phyloP scores from a whole-genome alignment of 2,329 filamentous ascomycete species.

The Ceratocystis ficicola region DNA sequence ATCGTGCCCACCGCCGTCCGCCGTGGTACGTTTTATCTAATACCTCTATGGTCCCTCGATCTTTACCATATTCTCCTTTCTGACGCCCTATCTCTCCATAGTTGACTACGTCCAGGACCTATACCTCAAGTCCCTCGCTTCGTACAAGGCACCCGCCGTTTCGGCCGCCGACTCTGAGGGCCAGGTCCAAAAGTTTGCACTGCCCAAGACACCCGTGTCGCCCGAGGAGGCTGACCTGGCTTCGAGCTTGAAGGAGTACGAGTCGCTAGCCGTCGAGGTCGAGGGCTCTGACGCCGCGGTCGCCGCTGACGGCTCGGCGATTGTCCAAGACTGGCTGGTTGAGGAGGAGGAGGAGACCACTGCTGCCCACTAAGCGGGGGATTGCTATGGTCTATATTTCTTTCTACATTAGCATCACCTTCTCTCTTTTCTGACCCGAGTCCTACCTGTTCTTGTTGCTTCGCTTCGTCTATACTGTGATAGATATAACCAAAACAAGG shows the following conservation, averaged over 20 bases:
- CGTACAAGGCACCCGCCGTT: slow-evolving; percentile 75
- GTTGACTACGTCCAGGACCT: slow-evolving; percentile 97
- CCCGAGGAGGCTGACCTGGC: slow-evolving; percentile 92
- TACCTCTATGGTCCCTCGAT: slow-evolving; percentile 14
- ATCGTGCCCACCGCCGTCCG: slow-evolving; percentile 49
- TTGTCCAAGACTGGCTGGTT: slow-evolving; percentile 65
- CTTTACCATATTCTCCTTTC: slow-evolving; percentile 3
- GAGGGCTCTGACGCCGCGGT: slow-evolving; percentile 65
- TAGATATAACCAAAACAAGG: no score
- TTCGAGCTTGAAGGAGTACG: slow-evolving; percentile 85
- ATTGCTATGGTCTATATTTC: neutral
- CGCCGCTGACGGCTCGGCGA: slow-evolving; percentile 46
- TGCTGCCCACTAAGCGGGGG: slow-evolving; percentile 34
- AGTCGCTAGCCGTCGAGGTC: slow-evolving; percentile 84
- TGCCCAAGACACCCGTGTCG: slow-evolving; percentile 70
- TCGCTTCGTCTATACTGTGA: no score
- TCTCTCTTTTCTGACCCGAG: slow-evolving; percentile 12
- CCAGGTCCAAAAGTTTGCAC: slow-evolving; percentile 75
- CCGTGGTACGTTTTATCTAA: slow-evolving; percentile 41
- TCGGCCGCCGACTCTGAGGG: slow-evolving; percentile 81
- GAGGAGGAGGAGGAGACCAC: slow-evolving; percentile 51
- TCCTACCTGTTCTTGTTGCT: neutral
- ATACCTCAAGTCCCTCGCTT: slow-evolving; percentile 90
- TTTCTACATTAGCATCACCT: slow-evolving; percentile 10
- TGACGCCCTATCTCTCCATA: slow-evolving; percentile 31